phyloP scores from a whole-genome alignment of 768 basidiomycete genomes.

The Termitomyces sp. region DNA sequence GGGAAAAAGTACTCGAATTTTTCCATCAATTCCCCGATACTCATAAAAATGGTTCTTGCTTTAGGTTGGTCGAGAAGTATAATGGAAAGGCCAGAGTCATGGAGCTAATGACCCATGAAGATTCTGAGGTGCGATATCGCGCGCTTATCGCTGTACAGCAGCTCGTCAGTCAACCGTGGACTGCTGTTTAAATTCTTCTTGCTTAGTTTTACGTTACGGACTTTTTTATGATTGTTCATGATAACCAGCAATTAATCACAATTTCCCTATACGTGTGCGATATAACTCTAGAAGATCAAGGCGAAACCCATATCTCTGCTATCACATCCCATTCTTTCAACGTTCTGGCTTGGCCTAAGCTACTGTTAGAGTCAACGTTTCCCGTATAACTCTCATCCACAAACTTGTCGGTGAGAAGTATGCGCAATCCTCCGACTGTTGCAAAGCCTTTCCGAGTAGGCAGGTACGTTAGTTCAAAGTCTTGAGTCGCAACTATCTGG shows the following conservation, averaged over 20 bases:
- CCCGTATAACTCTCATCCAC: conserved; percentile 30
- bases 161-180: conserved; percentile 89
- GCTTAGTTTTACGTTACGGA: background rate
- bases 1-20: conserved; percentile 72
- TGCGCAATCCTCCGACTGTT: conserved; percentile 66
- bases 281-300: conserved; percentile 11
- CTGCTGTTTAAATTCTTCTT: conserved; percentile 35
- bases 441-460: conserved; percentile 58
- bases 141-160: conserved; percentile 89
- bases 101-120: conserved; percentile 89
- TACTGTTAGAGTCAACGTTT: conserved; percentile 15
- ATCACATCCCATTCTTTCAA: conserved; percentile 73
- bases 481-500: conserved; percentile 41
- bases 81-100: conserved; percentile 85
- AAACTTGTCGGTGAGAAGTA: conserved; percentile 58
- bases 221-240: background rate
- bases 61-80: conserved; percentile 70
- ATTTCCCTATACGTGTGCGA: background rate
- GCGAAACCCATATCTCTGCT: conserved; percentile 65
- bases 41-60: conserved; percentile 2
- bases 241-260: conserved; percentile 5
- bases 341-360: conserved; percentile 36
- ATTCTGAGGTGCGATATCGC: conserved; percentile 89
- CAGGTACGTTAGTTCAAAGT: conserved; percentile 64
- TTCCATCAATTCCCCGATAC: background rate